Conservation (phyloP, 768 basidiomycete species). For the Leccinum sublutescens region DNA sequence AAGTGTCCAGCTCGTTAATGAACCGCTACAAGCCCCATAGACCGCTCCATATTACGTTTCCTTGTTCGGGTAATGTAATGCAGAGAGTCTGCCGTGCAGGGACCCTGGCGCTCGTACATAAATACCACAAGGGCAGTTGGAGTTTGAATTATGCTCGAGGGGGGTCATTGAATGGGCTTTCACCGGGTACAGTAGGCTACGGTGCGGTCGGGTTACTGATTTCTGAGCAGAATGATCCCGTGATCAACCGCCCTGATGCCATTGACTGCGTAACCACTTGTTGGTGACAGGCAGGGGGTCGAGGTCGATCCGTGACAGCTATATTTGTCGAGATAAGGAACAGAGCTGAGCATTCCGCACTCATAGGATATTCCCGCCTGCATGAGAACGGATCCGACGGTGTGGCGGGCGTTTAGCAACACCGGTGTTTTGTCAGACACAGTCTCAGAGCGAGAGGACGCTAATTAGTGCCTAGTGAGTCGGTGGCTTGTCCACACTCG, state of each 20-base stretch:
- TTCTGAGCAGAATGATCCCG: neutral
- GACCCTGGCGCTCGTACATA: neutral
- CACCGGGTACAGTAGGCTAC: too few species aligned
- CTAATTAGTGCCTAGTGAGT: neutral
- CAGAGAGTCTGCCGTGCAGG: neutral
- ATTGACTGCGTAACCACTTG: neutral
- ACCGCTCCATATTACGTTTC: neutral
- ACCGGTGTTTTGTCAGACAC: neutral
- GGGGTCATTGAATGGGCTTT: too few species aligned
- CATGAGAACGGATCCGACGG: neutral
- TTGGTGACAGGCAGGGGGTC: neutral
- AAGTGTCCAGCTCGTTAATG: neutral
- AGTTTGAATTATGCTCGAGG: neutral
- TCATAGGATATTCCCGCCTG: neutral
- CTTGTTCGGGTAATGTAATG: neutral
- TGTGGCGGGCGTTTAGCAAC: neutral
- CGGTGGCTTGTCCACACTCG: neutral
- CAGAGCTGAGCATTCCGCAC: neutral
- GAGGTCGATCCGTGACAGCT: neutral
- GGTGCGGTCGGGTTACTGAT: neutral
- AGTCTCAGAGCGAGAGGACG: neutral
- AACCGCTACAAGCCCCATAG: neutral
- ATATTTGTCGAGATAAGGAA: neutral
- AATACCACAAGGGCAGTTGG: neutral
- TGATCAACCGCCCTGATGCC: neutral